Evolutionary conservation across 1,284 basidiomycete genomes (phyloP).

Genomic region (Dichomitus squalens): DNA sequence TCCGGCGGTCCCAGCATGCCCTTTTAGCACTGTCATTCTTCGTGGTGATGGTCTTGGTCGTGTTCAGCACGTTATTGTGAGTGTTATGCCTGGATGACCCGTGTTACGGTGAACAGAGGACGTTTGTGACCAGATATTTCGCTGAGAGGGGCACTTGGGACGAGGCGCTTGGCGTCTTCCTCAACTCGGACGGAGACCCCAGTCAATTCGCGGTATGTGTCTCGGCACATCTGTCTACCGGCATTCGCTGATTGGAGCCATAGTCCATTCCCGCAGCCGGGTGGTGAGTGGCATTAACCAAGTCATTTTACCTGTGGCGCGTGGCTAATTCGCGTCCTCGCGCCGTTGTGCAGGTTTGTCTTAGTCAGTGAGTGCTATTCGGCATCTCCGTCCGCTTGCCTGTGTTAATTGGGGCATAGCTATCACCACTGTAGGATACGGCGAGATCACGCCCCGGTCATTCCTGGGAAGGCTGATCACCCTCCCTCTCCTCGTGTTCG

Average conservation of each 20-base stretch:
- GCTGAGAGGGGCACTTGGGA: conserved; percentile 89
- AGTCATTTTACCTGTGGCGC: too few species aligned
- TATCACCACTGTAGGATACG: conserved; percentile 86
- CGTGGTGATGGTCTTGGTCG: conserved; percentile 82
- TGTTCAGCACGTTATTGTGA: conserved; percentile 84
- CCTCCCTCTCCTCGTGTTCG: conserved; percentile 82
- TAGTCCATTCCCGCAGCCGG: conserved; percentile 80
- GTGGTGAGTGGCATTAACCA: conserved; percentile 46
- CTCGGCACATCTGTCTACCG: background rate
- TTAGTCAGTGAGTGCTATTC: conserved; percentile 54
- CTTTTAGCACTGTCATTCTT: conserved; percentile 87
- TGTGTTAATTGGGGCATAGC: conserved; percentile 41
- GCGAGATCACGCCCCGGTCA: conserved; percentile 84
- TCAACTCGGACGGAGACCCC: conserved; percentile 82
- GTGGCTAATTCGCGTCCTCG: conserved; percentile 9
- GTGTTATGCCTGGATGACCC: conserved; percentile 27
- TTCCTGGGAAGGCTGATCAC: conserved; percentile 83
- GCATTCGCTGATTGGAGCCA: background rate
- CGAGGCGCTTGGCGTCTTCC: conserved; percentile 72
- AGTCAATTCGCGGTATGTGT: conserved; percentile 67
- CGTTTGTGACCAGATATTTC: conserved; percentile 63
- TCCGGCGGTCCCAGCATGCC: conserved; percentile 83
- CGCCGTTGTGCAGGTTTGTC: conserved; percentile 41
- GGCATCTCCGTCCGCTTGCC: background rate
- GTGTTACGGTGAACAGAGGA: background rate